Evolutionary conservation across 352 stramenopile species (phyloP).

Genomic region (Pythium periplocum): DNA sequence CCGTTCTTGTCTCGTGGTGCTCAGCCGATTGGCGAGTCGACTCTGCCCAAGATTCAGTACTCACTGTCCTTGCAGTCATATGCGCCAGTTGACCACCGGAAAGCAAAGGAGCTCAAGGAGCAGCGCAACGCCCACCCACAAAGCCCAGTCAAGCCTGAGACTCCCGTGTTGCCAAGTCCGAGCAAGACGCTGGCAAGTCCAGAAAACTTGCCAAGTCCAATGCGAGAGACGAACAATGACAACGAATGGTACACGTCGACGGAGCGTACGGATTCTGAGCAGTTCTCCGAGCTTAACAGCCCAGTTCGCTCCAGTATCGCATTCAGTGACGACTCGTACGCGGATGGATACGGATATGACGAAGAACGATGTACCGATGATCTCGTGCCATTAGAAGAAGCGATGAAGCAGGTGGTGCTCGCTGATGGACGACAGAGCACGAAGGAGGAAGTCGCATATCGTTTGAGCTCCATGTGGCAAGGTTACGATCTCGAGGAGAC

Average conservation of each 20-base stretch:
- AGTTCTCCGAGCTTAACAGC: conserved; percentile 20
- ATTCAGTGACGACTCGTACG: conserved; percentile 27
- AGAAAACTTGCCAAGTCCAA: conserved; percentile 28
- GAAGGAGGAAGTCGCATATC: conserved; percentile 70
- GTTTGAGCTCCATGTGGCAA: conserved; percentile 77
- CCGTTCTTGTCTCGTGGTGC: conserved; percentile 75
- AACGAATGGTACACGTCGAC: conserved; percentile 14
- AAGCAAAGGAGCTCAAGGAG: not conserved
- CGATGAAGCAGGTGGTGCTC: conserved; percentile 77
- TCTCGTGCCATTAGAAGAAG: conserved; percentile 59
- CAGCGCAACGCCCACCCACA: conserved; percentile 18
- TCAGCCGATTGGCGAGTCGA: conserved; percentile 67
- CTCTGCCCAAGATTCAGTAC: conserved; percentile 65
- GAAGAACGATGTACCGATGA: conserved; percentile 67
- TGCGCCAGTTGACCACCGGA: conserved; percentile 33
- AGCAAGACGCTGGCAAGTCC: conserved; percentile 1
- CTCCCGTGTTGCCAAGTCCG: not conserved
- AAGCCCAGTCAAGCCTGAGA: conserved; percentile 23
- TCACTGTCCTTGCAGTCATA: conserved; percentile 68
- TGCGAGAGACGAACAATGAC: conserved; percentile 4
- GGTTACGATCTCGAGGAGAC: conserved; percentile 59
- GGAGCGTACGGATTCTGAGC: conserved; percentile 50
- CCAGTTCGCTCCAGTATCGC: not conserved
- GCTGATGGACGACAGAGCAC: conserved; percentile 43
- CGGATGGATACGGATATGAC: conserved; percentile 31